Base-by-base conservation (phyloP, 768 basidiomycete genomes). In the Leccinum variicolor region DNA sequence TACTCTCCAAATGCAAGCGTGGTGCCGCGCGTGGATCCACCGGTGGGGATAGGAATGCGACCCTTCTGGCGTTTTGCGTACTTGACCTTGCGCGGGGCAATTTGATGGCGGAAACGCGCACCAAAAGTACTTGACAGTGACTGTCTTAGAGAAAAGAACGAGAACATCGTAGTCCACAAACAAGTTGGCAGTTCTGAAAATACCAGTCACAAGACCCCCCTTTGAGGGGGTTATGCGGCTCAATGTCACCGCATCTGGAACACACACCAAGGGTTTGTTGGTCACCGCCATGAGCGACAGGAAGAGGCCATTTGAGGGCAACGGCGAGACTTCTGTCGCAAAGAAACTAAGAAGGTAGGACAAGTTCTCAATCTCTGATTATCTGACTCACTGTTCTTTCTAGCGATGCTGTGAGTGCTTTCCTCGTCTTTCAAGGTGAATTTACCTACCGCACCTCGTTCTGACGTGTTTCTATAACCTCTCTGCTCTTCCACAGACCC, bases 21-120 rank as follows among this genome's bases (percentile, higher is more conserved):
- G 4, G 97, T 95, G 21, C 96, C 97, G 69, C 93, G 91, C 13
- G 84, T 90, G 17, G 93, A 94, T 13, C 97, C 97, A 54, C 96
- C 97, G 29, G 74, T 85, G 2, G 92, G 92, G 52, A 95, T 83
- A 8, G 91, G 90, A 46, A 93, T 81, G 47, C 87, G 81, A 52
- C 94, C 95, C 72, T 97, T 97, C 76, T 96, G 94, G 11, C 92
- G 84, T 72, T 91, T 93, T 64, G 90, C 77, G 69, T 91, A 87
- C 72, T 92, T 88, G 57, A 93, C 86, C 58, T 86, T 79, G 43
- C 86, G 82, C 4, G 96, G 96, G 2, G 93, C 93, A 26, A 98
- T 84, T 62, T 87, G 84, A 34, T 78, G 72, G 33, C 84, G 81
- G 29, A 72, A 73, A 52, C 70, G 70, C 6, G 59, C 66, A n/a